A percentile compares a stretch with the other conserved stretches of the same genome.
These are phyloP conservation scores for Kuraishia floccosa DNA, from an alignment of 805 yeast species.

Conservation along the genomic window DNA sequence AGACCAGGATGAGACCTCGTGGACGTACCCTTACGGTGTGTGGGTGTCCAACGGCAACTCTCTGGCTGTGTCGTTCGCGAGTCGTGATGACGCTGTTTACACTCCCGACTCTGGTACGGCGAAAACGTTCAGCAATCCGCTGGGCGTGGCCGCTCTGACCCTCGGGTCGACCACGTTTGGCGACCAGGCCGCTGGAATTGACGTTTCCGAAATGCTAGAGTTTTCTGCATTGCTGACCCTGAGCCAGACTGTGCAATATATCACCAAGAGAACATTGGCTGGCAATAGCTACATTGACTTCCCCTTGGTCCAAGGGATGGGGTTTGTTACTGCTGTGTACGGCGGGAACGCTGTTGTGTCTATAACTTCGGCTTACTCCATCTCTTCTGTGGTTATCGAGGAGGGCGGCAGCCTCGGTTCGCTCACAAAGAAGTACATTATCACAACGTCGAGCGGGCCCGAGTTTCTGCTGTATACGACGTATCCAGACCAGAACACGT, in stretches of 20 bases:
- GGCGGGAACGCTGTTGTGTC: conserved; percentile 34
- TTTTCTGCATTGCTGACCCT: conserved; percentile 38
- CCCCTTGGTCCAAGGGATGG: conserved; percentile 53
- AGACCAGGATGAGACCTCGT: conserved; percentile 40
- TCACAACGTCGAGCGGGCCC: conserved; percentile 24
- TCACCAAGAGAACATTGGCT: too few relatives aligned
- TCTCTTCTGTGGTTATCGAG: conserved; percentile 24
- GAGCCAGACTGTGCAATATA: too few relatives aligned
- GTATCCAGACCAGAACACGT: conserved; percentile 17
- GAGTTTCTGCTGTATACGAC: conserved; percentile 43
- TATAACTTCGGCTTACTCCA: conserved; percentile 34
- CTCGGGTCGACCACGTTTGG: conserved; percentile 42
- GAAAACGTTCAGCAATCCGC: conserved; percentile 19
- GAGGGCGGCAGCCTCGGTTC: conserved; percentile 13
- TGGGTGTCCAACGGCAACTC: background rate
- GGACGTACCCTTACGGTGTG: conserved; percentile 47
- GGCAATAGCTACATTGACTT: conserved; percentile 27
- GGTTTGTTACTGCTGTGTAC: conserved; percentile 40
- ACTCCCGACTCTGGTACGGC: too few relatives aligned
- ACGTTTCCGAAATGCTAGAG: conserved; percentile 32
- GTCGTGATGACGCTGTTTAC: too few relatives aligned
- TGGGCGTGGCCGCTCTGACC: conserved; percentile 40
- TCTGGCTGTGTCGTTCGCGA: background rate
- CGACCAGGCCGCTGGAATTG: conserved; percentile 22
- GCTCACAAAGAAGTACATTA: conserved; percentile 26